phyloP scores from a whole-genome alignment of 2,329 filamentous ascomycete species.

The Cladosporium sp. region DNA sequence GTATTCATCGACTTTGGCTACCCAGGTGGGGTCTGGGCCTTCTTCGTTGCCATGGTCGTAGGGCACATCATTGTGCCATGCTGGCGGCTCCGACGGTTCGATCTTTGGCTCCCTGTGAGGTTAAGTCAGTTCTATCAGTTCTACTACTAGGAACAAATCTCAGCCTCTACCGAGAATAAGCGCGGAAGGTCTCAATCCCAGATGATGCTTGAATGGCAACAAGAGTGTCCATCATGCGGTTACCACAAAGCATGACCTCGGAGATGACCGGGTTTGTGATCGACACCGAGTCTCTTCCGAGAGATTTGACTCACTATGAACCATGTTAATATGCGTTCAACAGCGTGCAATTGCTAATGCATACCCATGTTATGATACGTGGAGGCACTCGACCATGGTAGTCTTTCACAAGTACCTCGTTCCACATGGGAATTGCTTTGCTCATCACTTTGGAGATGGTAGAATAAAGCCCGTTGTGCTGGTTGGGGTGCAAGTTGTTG shows the following conservation, averaged over 20 bases:
- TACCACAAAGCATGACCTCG: no score
- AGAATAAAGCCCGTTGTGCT: conserved; percentile 37
- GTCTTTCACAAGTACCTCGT: conserved; percentile 37
- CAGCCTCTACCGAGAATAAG: background rate
- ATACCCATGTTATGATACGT: background rate
- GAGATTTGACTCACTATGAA: background rate
- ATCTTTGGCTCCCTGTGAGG: background rate
- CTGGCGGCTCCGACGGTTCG: background rate
- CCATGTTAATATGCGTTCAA: background rate
- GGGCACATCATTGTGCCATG: background rate
- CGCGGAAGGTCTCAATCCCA: no score
- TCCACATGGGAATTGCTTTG: conserved; percentile 33
- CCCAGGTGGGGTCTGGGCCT: background rate
- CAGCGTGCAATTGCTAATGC: background rate
- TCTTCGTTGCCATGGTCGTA: background rate
- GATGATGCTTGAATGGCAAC: no score
- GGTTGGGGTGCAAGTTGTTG: conserved; percentile 19
- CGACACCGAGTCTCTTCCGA: background rate
- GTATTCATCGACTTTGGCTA: background rate
- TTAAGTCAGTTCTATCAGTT: background rate
- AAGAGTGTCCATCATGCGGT: no score
- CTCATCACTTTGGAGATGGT: conserved; percentile 30
- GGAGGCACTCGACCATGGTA: conserved; percentile 19
- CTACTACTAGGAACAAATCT: background rate
- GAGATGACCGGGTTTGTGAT: background rate